Percentiles rank a stretch among this genome's conserved stretches.
phyloP scores from a whole-genome alignment of 2,329 filamentous ascomycete genomes.

The Trichoderma aggressivum region DNA sequence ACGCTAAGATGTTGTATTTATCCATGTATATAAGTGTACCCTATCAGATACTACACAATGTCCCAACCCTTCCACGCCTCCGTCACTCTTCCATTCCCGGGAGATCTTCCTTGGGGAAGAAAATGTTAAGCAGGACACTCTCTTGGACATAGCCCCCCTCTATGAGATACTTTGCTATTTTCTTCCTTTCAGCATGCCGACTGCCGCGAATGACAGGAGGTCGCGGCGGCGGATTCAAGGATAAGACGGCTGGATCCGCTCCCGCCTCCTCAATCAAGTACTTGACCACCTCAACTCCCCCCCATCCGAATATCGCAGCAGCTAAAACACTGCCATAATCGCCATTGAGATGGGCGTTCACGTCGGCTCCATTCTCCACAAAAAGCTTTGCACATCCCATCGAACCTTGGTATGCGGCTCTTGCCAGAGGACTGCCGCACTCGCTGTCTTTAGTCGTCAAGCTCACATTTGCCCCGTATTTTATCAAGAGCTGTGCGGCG shows the following conservation, averaged over 20 bases:
- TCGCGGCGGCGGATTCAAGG: not conserved
- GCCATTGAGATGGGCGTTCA: not conserved
- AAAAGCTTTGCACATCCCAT: not conserved
- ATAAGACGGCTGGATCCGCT: not conserved
- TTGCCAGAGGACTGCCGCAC: not conserved
- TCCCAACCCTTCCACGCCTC: not conserved
- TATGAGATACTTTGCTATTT: not conserved
- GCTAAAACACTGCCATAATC: not conserved
- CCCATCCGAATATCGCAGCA: not conserved
- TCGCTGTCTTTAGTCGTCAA: rapidly evolving
- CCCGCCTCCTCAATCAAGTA: slow-evolving; percentile 5
- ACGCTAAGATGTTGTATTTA: no score
- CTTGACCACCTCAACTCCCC: not conserved
- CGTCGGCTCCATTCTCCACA: not conserved
- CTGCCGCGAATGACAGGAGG: no score
- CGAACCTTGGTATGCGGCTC: not conserved
- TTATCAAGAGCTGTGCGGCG: not conserved
- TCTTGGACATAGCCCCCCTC: not conserved
- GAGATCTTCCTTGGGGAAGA: not conserved
- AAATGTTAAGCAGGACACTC: not conserved
- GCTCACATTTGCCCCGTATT: not conserved
- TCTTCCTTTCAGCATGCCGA: rapidly evolving
- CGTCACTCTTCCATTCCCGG: not conserved
- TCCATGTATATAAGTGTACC: no score
- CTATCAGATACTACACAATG: not conserved